Evolutionary conservation across 2,329 filamentous ascomycete genomes (phyloP).

Genomic region (Fusarium sp.): DNA sequence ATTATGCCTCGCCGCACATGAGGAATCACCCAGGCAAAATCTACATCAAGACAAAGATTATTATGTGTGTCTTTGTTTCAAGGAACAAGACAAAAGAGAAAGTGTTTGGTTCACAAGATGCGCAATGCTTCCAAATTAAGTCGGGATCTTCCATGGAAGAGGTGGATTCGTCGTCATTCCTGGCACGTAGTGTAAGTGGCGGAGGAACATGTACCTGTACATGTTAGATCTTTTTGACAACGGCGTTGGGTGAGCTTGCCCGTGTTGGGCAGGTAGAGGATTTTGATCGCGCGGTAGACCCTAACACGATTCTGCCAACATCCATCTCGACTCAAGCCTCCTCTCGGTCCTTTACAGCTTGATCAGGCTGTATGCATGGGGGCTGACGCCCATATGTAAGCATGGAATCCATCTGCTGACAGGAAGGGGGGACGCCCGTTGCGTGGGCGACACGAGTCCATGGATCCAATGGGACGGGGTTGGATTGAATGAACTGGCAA

Average conservation of each 20-base stretch:
- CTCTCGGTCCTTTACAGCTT: background rate
- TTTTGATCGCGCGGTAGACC: conserved; percentile 13
- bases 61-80: background rate
- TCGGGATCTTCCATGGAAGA: background rate
- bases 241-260: conserved; percentile 21
- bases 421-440: conserved; percentile 10
- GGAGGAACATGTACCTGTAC: conserved; percentile 21
- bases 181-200: conserved; percentile 26
- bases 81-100: background rate
- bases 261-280: conserved; percentile 32
- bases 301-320: conserved; percentile 5
- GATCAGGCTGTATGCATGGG: background rate
- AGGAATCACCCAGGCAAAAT: background rate
- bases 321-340: background rate
- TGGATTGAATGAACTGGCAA: background rate
- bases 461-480: background rate
- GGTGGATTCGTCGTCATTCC: conserved; percentile 35
- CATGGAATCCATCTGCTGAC: background rate
- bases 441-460: conserved; percentile 8
- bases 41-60: background rate
- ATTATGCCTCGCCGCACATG: background rate
- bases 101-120: conserved; percentile 3
- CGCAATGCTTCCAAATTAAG: conserved; percentile 1
- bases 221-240: background rate
- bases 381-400: conserved; percentile 14